Conservation (phyloP, 257 asterid genomes). For the Petrea volubilis region DNA sequence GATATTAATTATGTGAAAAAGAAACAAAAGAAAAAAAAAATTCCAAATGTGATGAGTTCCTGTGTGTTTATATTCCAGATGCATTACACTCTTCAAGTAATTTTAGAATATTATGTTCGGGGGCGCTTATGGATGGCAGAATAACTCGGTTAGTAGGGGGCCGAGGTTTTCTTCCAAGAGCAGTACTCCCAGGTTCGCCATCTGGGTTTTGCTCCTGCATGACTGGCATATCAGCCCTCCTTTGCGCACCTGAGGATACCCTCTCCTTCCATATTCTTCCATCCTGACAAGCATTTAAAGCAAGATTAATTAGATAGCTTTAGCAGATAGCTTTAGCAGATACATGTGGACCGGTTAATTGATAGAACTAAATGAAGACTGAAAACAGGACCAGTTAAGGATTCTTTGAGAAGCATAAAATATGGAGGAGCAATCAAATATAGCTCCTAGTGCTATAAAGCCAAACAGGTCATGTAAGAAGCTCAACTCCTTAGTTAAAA, state of each 20-base stretch:
- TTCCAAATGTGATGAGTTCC: background rate
- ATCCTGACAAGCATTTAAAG: conserved; percentile 44
- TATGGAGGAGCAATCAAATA: no score
- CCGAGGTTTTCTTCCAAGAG: conserved; percentile 37
- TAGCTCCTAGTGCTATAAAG: no score
- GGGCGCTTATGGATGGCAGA: conserved; percentile 57
- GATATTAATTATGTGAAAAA: conserved; percentile 5
- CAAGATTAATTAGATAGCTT: no score
- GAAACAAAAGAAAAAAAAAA: background rate
- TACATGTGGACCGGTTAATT: no score
- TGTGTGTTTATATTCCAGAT: conserved; percentile 23
- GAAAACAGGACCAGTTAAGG: no score
- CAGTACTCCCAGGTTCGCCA: conserved; percentile 34
- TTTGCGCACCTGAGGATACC: conserved; percentile 56
- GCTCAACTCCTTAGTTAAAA: no score
- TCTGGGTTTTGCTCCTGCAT: conserved; percentile 46
- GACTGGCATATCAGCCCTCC: conserved; percentile 50
- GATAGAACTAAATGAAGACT: no score
- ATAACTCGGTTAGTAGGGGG: conserved; percentile 54
- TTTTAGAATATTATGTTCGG: conserved; percentile 48
- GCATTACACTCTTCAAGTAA: conserved; percentile 49
- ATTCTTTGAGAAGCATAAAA: no score
- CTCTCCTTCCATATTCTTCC: conserved; percentile 98
- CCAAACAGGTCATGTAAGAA: no score
- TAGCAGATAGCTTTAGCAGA: no score